Evolutionary conservation across 345 rosid genomes (phyloP).

Genomic region (Lumnitzera littorea): DNA sequence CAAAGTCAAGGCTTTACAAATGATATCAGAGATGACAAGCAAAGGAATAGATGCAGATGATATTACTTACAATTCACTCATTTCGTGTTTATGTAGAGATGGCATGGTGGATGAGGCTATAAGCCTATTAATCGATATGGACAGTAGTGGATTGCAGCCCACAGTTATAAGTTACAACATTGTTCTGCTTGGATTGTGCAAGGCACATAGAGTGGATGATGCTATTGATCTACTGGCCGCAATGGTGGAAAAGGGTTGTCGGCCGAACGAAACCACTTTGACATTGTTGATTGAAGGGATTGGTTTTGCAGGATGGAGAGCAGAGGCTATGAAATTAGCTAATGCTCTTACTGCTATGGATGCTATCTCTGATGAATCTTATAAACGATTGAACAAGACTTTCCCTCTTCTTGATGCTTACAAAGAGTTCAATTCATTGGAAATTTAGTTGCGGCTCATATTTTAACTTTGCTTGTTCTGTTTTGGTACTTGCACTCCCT

Average conservation of each 20-base stretch:
- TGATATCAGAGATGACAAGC: slow-evolving; percentile 58
- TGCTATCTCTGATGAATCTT: slow-evolving; percentile 50
- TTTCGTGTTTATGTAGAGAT: slow-evolving; percentile 81
- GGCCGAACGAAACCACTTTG: slow-evolving; percentile 75
- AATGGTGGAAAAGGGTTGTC: slow-evolving; percentile 61
- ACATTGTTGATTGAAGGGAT: slow-evolving; percentile 59
- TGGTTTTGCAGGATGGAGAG: slow-evolving; percentile 65
- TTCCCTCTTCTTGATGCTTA: slow-evolving; percentile 64
- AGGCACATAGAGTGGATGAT: slow-evolving; percentile 50
- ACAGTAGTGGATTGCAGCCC: slow-evolving; percentile 42
- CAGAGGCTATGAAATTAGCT: slow-evolving; percentile 71
- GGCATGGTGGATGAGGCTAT: slow-evolving; percentile 78
- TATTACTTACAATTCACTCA: slow-evolving; percentile 71
- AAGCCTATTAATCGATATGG: slow-evolving; percentile 63
- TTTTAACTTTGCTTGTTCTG: neutral
- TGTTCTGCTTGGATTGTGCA: slow-evolving; percentile 65
- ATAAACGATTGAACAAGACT: slow-evolving; percentile 46
- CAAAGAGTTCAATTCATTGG: slow-evolving; percentile 31
- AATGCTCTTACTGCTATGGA: slow-evolving; percentile 30
- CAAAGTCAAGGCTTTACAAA: slow-evolving; percentile 42
- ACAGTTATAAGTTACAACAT: slow-evolving; percentile 69
- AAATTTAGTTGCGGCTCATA: slow-evolving; percentile 12
- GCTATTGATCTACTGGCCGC: slow-evolving; percentile 57
- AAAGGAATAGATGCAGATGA: slow-evolving; percentile 61
- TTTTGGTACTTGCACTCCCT: neutral